These are phyloP conservation scores for Metschnikowia aberdeeniae DNA, from an alignment of 805 yeast species.

Conservation along the genomic window DNA sequence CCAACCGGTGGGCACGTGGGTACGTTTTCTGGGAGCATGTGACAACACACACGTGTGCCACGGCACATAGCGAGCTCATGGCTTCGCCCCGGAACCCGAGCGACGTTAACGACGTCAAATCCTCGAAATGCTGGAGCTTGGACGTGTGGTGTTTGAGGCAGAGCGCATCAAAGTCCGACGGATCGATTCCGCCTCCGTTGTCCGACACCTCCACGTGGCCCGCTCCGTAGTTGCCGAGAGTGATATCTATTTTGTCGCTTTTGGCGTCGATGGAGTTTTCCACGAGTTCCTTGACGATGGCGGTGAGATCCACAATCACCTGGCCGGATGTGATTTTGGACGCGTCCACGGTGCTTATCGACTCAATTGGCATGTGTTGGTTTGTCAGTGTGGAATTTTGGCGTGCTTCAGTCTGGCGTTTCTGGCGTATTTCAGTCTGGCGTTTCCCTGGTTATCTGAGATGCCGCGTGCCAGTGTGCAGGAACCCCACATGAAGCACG, in stretches of 20 bases:
- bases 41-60: slow-evolving; percentile 41
- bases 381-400: no score
- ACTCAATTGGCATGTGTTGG: slow-evolving; percentile 16
- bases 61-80: slow-evolving; percentile 61
- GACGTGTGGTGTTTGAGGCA: slow-evolving; percentile 69
- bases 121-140: slow-evolving; percentile 54
- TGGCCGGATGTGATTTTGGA: slow-evolving; percentile 88
- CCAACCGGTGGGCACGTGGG: slow-evolving; percentile 57
- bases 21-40: slow-evolving; percentile 47
- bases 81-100: slow-evolving; percentile 85
- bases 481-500: no score
- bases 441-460: no score
- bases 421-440: no score
- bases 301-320: slow-evolving; percentile 74
- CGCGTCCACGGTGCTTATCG: slow-evolving; percentile 46
- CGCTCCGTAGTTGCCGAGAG: slow-evolving; percentile 66
- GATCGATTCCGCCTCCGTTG: slow-evolving; percentile 61
- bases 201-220: slow-evolving; percentile 66
- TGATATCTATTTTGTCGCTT: slow-evolving; percentile 62
- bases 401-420: no score
- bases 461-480: no score
- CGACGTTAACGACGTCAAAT: slow-evolving; percentile 46
- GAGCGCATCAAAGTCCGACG: slow-evolving; percentile 47
- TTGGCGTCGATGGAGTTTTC: slow-evolving; percentile 86
- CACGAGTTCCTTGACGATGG: slow-evolving; percentile 78